phyloP scores from a whole-genome alignment of 345 rosid genomes.

The Durio zibethinus region DNA sequence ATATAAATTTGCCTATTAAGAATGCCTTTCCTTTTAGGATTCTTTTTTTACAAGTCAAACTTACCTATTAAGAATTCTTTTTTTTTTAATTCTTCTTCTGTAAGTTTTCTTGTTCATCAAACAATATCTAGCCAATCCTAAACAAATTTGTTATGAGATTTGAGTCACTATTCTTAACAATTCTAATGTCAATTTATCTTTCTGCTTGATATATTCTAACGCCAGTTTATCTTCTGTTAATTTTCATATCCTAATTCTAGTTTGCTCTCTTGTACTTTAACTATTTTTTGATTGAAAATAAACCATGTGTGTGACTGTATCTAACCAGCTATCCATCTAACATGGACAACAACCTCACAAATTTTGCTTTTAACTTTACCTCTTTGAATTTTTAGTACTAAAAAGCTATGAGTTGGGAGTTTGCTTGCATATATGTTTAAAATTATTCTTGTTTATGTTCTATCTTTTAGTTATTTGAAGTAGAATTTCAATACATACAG shows the following conservation, averaged over 20 bases:
- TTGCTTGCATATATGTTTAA: not conserved
- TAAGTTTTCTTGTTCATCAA: no score
- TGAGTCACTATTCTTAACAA: no score
- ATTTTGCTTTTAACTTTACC: not conserved
- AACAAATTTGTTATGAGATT: no score
- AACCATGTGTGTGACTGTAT: not conserved
- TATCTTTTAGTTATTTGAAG: conserved; percentile 19
- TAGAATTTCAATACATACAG: conserved; percentile 28
- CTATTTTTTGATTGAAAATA: not conserved
- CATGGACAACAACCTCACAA: not conserved
- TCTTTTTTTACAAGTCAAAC: no score
- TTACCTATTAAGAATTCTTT: no score
- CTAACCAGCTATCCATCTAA: not conserved
- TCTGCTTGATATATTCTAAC: conserved; percentile 37
- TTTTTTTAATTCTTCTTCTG: no score
- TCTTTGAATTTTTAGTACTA: not conserved
- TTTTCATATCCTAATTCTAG: not conserved
- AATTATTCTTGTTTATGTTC: not conserved
- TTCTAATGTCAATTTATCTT: no score
- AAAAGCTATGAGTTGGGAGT: not conserved
- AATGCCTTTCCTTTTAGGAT: no score
- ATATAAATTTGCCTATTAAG: no score
- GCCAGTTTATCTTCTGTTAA: not conserved
- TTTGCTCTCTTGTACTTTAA: not conserved
- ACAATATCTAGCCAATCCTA: no score